Percentiles rank a stretch among this genome's conserved stretches.
Evolutionary conservation across 331 rosid species (phyloP).

Genomic region (Prunus yedoensis): DNA sequence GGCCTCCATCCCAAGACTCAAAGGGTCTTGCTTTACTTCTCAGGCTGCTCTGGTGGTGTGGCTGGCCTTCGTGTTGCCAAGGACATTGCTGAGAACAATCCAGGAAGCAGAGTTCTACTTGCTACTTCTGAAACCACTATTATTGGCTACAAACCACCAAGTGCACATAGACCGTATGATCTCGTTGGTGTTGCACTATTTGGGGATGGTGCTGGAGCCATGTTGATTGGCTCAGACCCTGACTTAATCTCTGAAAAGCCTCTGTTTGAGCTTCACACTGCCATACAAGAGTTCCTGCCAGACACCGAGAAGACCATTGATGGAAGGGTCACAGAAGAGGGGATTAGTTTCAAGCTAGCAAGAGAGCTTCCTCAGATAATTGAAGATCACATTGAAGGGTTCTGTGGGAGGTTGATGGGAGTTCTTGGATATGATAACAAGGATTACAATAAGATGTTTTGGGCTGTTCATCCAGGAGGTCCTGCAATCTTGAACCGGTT

Average conservation of each 20-base stretch:
- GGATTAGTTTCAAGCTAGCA: constrained; percentile 77
- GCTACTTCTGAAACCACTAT: constrained; percentile 90
- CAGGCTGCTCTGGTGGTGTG: constrained; percentile 90
- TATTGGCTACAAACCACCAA: constrained; percentile 90
- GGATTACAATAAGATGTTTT: constrained; percentile 66
- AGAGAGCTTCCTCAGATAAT: constrained; percentile 91
- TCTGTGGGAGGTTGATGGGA: constrained; percentile 55
- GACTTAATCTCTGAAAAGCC: constrained; percentile 48
- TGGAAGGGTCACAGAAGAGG: constrained; percentile 85
- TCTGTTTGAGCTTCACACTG: constrained; percentile 82
- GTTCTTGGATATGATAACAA: constrained; percentile 46
- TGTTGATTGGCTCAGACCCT: constrained; percentile 78
- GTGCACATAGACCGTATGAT: constrained; percentile 76
- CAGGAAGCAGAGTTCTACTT: constrained; percentile 74
- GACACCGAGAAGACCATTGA: constrained; percentile 70
- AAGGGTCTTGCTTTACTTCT: constrained; percentile 68
- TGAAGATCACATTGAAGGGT: constrained; percentile 72
- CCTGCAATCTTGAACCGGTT: constrained; percentile 82
- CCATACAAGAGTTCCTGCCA: constrained; percentile 69
- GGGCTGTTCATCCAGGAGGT: constrained; percentile 95
- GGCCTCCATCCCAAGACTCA: constrained; percentile 59
- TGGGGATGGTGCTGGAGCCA: constrained; percentile 94
- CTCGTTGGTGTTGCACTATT: constrained; percentile 93
- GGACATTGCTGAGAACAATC: constrained; percentile 90
- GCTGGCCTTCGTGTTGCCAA: constrained; percentile 83